A percentile compares a stretch with the other conserved stretches of the same genome.
Evolutionary conservation across 192 early-diverging fungal species (phyloP).

Genomic region (Coemansia brasiliensis): DNA sequence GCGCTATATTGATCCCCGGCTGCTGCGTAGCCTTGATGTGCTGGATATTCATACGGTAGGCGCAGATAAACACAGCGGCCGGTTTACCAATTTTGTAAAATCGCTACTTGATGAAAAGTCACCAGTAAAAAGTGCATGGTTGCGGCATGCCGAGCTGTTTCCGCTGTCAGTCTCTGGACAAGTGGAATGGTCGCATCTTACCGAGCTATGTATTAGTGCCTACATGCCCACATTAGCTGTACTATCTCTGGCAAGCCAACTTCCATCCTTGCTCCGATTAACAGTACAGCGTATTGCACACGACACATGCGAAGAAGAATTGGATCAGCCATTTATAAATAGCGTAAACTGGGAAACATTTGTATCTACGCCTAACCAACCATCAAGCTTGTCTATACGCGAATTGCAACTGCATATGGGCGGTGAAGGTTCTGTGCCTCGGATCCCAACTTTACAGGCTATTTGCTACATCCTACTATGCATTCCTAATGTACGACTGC

Average conservation of each 20-base stretch:
- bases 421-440: slow-evolving; percentile 8
- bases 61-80: slow-evolving; percentile 8
- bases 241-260: slow-evolving; percentile 20
- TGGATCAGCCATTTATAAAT: slow-evolving; percentile 3
- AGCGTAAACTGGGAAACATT: slow-evolving; percentile 16
- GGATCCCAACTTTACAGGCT: slow-evolving; percentile 23
- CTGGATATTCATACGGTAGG: slow-evolving; percentile 29
- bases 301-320: slow-evolving; percentile 14
- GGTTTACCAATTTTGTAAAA: slow-evolving; percentile 23
- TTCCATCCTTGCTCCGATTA: slow-evolving; percentile 15
- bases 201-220: slow-evolving; percentile 28
- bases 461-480: slow-evolving; percentile 33
- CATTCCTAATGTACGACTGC: slow-evolving; percentile 13
- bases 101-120: slow-evolving; percentile 17
- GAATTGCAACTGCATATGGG: slow-evolving; percentile 39
- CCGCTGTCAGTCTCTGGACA: slow-evolving; percentile 30
- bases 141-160: slow-evolving; percentile 29
- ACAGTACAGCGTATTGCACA: slow-evolving; percentile 31
- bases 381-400: not conserved
- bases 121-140: slow-evolving; percentile 20
- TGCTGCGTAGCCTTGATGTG: slow-evolving; percentile 10
- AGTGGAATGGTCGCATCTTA: slow-evolving; percentile 19
- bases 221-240: slow-evolving; percentile 27
- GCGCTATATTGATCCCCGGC: slow-evolving; percentile 17
- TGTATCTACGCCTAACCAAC: slow-evolving; percentile 22